phyloP scores from a whole-genome alignment of 75 land plant genomes.

The Adiantum capillusveneris region DNA sequence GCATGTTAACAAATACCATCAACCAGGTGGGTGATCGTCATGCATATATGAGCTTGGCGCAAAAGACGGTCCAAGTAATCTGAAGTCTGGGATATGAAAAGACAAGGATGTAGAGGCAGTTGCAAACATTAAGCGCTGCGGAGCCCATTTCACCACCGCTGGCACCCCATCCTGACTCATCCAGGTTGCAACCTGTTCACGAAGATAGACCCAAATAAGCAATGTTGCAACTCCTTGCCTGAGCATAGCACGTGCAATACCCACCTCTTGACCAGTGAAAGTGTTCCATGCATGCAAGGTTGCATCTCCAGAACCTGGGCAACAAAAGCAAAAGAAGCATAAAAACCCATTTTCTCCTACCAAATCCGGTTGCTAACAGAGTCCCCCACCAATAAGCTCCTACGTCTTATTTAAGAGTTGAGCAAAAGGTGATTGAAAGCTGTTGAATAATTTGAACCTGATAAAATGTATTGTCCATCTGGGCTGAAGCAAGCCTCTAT shows the following conservation, averaged over 20 bases:
- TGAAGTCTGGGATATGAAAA: conserved; percentile 69
- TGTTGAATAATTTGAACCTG: conserved; percentile 42
- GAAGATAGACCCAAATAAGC: background rate
- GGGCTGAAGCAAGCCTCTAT: conserved; percentile 92
- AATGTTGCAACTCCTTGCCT: background rate
- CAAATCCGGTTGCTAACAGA: background rate
- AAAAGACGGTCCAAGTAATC: background rate
- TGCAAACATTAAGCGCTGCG: conserved; percentile 71
- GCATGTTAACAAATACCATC: too few species aligned
- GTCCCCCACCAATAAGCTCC: background rate
- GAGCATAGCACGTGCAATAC: background rate
- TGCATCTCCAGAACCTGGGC: conserved; percentile 83
- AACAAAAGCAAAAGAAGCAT: too few species aligned
- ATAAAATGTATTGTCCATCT: conserved; percentile 66
- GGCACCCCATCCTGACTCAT: conserved; percentile 55
- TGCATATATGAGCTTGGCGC: background rate
- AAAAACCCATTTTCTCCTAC: too few species aligned
- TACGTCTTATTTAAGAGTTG: background rate
- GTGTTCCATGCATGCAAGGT: conserved; percentile 74
- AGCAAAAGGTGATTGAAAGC: too few species aligned
- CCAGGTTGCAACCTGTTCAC: conserved; percentile 70
- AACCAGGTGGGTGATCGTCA: background rate
- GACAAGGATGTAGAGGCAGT: conserved; percentile 78
- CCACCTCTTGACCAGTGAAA: conserved; percentile 63
- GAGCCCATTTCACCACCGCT: conserved; percentile 81